Conservation (phyloP, 1,139 yeast genomes). For the Kodamaea anthophila region DNA sequence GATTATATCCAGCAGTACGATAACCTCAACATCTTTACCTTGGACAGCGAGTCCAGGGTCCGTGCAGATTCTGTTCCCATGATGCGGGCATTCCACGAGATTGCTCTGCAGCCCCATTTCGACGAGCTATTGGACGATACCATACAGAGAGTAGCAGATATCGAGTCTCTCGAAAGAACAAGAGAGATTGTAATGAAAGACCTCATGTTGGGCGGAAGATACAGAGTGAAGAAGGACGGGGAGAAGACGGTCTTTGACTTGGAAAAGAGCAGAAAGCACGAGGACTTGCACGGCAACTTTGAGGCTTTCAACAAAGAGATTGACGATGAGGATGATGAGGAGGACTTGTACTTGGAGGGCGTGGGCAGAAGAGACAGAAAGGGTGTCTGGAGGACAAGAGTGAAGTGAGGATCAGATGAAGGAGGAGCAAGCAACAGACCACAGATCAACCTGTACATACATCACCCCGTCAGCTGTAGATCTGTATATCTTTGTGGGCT, state of each 20-base stretch:
- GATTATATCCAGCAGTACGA: constrained; percentile 75
- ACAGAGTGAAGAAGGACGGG: constrained; percentile 17
- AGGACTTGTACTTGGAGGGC: constrained; percentile 13
- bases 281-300: constrained; percentile 17
- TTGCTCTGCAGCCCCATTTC: constrained; percentile 66
- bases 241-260: constrained; percentile 11
- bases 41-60: constrained; percentile 69
- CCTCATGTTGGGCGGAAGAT: constrained; percentile 48
- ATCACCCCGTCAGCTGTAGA: no score
- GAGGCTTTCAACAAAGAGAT: constrained; percentile 12
- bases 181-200: constrained; percentile 75
- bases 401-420: constrained; percentile 1
- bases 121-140: constrained; percentile 66
- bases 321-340: constrained; percentile 18
- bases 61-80: constrained; percentile 80
- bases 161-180: constrained; percentile 76
- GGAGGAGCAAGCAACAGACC: constrained; percentile 2
- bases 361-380: constrained; percentile 4
- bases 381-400: constrained; percentile 7
- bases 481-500: no score
- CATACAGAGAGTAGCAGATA: constrained; percentile 64
- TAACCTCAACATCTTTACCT: constrained; percentile 69
- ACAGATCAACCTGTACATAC: no score
- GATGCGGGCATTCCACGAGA: constrained; percentile 86
- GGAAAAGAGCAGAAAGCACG: constrained; percentile 16